phyloP scores from a whole-genome alignment of 2,329 filamentous ascomycete genomes.

The Exophiala calicioides region DNA sequence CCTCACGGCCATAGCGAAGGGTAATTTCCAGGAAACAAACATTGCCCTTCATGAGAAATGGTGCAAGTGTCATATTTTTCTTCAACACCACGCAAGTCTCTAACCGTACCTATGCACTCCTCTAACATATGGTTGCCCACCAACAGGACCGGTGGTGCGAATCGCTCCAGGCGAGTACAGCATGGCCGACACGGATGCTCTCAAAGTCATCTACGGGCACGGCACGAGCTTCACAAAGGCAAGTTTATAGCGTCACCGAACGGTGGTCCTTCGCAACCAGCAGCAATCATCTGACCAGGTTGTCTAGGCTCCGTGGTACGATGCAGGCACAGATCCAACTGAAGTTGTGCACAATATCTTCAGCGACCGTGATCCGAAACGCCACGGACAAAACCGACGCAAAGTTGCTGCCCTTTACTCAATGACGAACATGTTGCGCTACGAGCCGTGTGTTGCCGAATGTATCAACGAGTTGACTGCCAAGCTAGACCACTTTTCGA shows the following conservation, averaged over 20 bases:
- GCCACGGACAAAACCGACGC: slow-evolving; percentile 74
- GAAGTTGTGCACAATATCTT: slow-evolving; percentile 46
- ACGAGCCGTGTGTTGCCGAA: slow-evolving; percentile 73
- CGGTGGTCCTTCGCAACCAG: too few species aligned
- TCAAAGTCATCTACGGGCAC: too few species aligned
- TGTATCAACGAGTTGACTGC: slow-evolving; percentile 54
- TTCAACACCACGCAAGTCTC: too few species aligned
- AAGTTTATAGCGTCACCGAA: too few species aligned
- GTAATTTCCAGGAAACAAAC: slow-evolving; percentile 40
- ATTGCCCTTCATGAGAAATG: slow-evolving; percentile 16
- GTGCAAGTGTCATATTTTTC: too few species aligned
- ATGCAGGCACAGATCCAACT: slow-evolving; percentile 67
- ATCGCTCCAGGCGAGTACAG: too few species aligned
- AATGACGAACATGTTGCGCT: slow-evolving; percentile 16
- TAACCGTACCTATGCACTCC: too few species aligned
- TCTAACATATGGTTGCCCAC: too few species aligned
- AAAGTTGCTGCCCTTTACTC: slow-evolving; percentile 65
- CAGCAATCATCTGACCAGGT: too few species aligned
- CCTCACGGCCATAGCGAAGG: slow-evolving; percentile 39
- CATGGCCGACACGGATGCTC: too few species aligned
- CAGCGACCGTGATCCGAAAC: slow-evolving; percentile 70
- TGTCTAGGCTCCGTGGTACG: slow-evolving; percentile 19
- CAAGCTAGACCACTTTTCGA: slow-evolving; percentile 35
- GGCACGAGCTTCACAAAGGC: too few species aligned
- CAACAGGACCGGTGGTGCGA: too few species aligned